Conservation (phyloP, 2,329 filamentous ascomycete species). For the Lachnellula suecica region DNA sequence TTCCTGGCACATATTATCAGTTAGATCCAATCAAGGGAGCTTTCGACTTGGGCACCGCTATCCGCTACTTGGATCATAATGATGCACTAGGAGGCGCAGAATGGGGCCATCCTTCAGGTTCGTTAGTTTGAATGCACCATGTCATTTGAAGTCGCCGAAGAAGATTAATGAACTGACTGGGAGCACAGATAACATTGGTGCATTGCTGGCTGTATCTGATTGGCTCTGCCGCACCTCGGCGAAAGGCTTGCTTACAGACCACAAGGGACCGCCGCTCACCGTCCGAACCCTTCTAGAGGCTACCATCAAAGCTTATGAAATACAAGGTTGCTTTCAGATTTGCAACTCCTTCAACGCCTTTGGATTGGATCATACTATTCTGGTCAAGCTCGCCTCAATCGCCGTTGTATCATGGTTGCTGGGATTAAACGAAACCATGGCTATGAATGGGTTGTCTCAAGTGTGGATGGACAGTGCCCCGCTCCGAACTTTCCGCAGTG, state of each 20-base stretch:
- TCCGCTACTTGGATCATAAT: slow-evolving; percentile 42
- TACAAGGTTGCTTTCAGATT: slow-evolving; percentile 39
- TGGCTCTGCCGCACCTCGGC: slow-evolving; percentile 20
- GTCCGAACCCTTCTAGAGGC: slow-evolving; percentile 34
- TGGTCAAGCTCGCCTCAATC: slow-evolving; percentile 41
- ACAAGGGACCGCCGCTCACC: slow-evolving; percentile 26
- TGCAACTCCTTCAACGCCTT: slow-evolving; percentile 38
- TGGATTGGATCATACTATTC: slow-evolving; percentile 42
- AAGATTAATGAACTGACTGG: background rate
- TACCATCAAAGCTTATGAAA: slow-evolving; percentile 42
- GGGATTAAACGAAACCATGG: slow-evolving; percentile 34
- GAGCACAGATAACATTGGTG: slow-evolving; percentile 37
- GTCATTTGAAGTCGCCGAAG: background rate
- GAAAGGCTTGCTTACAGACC: background rate
- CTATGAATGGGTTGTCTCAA: slow-evolving; percentile 37
- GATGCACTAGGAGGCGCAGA: slow-evolving; percentile 40
- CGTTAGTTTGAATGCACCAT: background rate
- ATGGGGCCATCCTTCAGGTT: slow-evolving; percentile 42
- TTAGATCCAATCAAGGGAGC: slow-evolving; percentile 39
- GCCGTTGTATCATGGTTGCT: slow-evolving; percentile 39
- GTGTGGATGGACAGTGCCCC: slow-evolving; percentile 40
- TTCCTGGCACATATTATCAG: slow-evolving; percentile 38
- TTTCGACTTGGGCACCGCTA: slow-evolving; percentile 38
- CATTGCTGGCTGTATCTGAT: slow-evolving; percentile 37
- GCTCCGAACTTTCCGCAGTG: slow-evolving; percentile 34